A percentile compares a stretch with the other conserved stretches of the same genome.
Conservation (phyloP, 169 alveolate species). For the Fabrea salina region DNA sequence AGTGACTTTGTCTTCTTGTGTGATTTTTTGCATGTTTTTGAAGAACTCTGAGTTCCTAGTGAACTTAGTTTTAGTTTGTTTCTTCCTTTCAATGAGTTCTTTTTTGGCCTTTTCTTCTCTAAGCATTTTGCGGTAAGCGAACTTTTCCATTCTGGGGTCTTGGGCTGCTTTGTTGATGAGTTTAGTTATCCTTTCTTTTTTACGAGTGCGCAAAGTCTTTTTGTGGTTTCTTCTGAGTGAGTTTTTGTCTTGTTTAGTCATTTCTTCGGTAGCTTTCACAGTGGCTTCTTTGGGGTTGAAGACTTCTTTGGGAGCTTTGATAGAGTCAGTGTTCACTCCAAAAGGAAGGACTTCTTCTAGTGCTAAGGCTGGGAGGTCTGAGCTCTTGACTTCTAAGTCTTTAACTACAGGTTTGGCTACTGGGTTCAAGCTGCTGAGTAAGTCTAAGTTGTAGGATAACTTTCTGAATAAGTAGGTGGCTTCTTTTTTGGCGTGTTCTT, state of each 20-base stretch:
- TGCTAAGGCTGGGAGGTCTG: constrained; percentile 20
- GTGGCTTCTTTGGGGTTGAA: not conserved
- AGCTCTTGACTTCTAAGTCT: constrained; percentile 4
- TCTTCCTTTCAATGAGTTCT: constrained; percentile 6
- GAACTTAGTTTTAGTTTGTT: constrained; percentile 21
- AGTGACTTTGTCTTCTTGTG: not conserved
- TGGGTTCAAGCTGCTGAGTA: constrained; percentile 38
- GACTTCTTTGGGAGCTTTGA: constrained; percentile 5
- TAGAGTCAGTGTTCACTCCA: not conserved
- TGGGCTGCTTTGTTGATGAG: not conserved
- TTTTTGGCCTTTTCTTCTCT: not conserved
- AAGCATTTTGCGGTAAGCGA: constrained; percentile 2
- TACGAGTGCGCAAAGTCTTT: not conserved
- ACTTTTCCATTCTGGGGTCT: constrained; percentile 12
- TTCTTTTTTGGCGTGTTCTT: constrained; percentile 39
- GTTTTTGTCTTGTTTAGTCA: constrained; percentile 17
- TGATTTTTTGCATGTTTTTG: constrained; percentile 12
- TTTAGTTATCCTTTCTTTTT: not conserved
- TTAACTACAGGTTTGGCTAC: constrained; percentile 38
- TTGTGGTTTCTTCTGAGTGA: not conserved
- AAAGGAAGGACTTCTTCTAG: constrained; percentile 24
- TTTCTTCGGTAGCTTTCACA: not conserved
- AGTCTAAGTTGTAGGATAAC: constrained; percentile 38
- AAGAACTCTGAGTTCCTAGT: constrained; percentile 26
- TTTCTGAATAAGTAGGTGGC: constrained; percentile 31